These are phyloP conservation scores for Saccharomyces jurei DNA, from an alignment of 805 yeast species.

Conservation along the genomic window DNA sequence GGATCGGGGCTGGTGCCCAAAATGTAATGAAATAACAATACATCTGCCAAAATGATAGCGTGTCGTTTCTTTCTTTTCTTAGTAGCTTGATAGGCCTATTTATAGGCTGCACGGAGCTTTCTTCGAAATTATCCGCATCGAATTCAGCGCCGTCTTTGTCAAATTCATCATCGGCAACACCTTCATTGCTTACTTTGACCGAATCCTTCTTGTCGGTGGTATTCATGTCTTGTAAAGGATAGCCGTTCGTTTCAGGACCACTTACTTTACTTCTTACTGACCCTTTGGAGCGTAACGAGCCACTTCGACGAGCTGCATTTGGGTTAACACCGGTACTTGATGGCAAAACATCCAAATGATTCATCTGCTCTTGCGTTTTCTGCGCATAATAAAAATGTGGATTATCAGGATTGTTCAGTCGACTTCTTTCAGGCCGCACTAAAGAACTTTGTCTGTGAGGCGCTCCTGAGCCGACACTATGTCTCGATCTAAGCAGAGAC, in stretches of 20 bases:
- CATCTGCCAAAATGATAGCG: conserved; percentile 50
- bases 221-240: not conserved
- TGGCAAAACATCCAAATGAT: conserved; percentile 56
- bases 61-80: conserved; percentile 1
- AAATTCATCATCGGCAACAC: not conserved
- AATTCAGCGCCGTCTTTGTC: not conserved
- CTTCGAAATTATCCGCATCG: not conserved
- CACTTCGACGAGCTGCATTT: conserved; percentile 10
- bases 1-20: conserved; percentile 78
- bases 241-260: not conserved
- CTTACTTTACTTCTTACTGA: not conserved
- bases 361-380: conserved; percentile 57
- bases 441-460: conserved; percentile 44
- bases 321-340: conserved; percentile 70
- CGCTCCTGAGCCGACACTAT: conserved; percentile 8
- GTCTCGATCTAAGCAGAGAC: conserved; percentile 26
- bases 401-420: conserved; percentile 53
- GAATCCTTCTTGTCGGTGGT: not conserved
- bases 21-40: conserved; percentile 78
- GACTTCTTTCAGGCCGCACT: conserved; percentile 77
- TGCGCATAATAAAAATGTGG: conserved; percentile 75
- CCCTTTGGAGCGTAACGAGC: not conserved
- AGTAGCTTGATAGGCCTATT: conserved; percentile 1
- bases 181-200: not conserved
- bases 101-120: not conserved